Conservation (phyloP, 2,329 filamentous ascomycete genomes). For the Penicillium sp. region DNA sequence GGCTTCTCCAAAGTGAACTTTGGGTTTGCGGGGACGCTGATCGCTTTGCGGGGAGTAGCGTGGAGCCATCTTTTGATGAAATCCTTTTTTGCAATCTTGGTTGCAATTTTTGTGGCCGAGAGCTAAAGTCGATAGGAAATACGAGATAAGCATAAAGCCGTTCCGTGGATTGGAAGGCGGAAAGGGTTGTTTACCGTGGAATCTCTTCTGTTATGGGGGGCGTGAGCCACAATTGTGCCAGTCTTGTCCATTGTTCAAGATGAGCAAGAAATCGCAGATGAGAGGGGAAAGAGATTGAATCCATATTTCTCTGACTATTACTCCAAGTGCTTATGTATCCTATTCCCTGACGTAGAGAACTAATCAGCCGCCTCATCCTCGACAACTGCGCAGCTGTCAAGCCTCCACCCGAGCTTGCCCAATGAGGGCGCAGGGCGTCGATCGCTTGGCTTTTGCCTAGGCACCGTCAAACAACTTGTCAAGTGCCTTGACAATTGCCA, state of each 20-base stretch:
- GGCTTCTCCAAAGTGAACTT: not conserved
- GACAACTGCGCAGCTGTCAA: not conserved
- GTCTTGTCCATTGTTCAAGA: not conserved
- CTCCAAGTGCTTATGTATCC: not conserved
- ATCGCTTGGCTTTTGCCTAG: not conserved
- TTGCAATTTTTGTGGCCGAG: not conserved
- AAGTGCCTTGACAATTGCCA: not conserved
- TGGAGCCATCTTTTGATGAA: not conserved
- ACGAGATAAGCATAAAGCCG: too few species aligned
- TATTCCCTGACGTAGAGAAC: not conserved
- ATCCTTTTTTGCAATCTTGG: not conserved
- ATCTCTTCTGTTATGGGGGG: not conserved
- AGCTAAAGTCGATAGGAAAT: too few species aligned
- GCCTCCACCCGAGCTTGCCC: not conserved
- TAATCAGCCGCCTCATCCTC: not conserved
- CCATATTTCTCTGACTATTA: not conserved
- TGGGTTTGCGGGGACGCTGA: not conserved
- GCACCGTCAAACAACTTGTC: not conserved
- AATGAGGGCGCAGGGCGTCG: not conserved
- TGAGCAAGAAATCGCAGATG: too few species aligned
- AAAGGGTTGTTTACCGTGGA: not conserved
- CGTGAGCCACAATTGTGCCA: not conserved
- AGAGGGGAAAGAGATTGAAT: too few species aligned
- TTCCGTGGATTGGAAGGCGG: too few species aligned
- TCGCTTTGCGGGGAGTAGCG: not conserved